A percentile compares a stretch with the other conserved stretches of the same genome.
phyloP scores from a whole-genome alignment of 306 rosid genomes.

The Prunus mira region DNA sequence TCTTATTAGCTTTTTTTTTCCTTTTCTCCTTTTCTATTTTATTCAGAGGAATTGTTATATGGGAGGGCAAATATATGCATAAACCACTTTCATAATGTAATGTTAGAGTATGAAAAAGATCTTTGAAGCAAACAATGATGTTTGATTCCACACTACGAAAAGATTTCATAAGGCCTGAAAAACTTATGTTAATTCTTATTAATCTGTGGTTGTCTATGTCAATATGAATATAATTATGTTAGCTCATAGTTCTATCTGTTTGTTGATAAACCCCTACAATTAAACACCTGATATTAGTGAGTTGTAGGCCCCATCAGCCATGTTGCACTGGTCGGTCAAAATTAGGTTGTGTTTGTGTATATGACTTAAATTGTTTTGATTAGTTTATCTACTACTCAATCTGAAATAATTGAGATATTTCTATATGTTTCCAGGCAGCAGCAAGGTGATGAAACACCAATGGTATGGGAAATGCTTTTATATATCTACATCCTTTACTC shows the following conservation, averaged over 20 bases:
- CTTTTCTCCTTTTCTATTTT: background rate
- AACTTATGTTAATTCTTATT: background rate
- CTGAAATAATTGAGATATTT: background rate
- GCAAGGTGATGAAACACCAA: conserved; percentile 85
- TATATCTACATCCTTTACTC: conserved; percentile 84
- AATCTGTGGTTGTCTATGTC: conserved; percentile 18
- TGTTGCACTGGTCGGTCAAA: no score
- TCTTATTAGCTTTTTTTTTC: no score
- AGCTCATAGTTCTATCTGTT: no score
- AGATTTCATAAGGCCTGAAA: no score
- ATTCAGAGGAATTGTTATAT: no score
- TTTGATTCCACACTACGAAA: background rate
- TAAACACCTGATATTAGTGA: no score
- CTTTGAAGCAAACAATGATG: background rate
- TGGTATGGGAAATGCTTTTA: conserved; percentile 91
- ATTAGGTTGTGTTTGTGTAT: no score
- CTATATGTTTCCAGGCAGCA: conserved; percentile 59
- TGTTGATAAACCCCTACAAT: no score
- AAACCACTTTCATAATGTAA: background rate
- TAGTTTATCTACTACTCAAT: background rate
- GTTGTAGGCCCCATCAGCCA: no score
- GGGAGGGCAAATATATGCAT: background rate
- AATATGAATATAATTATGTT: background rate
- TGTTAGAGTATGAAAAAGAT: background rate
- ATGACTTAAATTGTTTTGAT: no score